These are phyloP conservation scores for Chimonanthus salicifolius DNA, from an alignment of 164 flowering plant species.

Conservation along the genomic window DNA sequence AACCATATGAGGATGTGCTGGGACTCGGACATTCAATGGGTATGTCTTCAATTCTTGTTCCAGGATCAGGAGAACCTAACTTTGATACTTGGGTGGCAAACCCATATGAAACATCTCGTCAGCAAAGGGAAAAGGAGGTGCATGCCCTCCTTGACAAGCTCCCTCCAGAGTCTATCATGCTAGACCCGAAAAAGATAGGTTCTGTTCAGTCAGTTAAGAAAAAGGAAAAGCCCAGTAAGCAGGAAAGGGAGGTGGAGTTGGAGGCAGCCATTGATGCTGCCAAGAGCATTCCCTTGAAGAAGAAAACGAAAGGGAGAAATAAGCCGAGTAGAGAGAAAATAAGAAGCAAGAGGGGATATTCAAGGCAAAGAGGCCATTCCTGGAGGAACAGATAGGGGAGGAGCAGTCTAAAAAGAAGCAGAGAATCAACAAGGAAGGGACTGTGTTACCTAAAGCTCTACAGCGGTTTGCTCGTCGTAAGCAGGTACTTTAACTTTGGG, in stretches of 20 bases:
- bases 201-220: conserved; percentile 37
- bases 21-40: conserved; percentile 92
- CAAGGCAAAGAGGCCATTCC: conserved; percentile 67
- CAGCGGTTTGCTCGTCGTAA: conserved; percentile 16
- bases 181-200: conserved; percentile 80
- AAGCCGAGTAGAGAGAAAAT: conserved; percentile 59
- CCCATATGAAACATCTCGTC: conserved; percentile 79
- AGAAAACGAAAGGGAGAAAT: conserved; percentile 86
- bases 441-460: conserved; percentile 13
- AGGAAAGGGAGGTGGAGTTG: conserved; percentile 63
- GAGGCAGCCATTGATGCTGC: conserved; percentile 66
- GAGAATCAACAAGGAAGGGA: conserved; percentile 27
- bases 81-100: conserved; percentile 92
- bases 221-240: conserved; percentile 51
- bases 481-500: neutral
- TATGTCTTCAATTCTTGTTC: conserved; percentile 73
- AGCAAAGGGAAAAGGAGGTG: conserved; percentile 82
- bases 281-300: conserved; percentile 38
- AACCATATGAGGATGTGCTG: conserved; percentile 88
- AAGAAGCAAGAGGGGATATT: conserved; percentile 52
- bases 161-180: conserved; percentile 88
- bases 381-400: conserved; percentile 46
- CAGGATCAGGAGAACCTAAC: conserved; percentile 95
- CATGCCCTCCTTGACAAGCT: conserved; percentile 79
- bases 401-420: conserved; percentile 44